Evolutionary conservation across 352 stramenopile species (phyloP), one percentile per base, ranked within the genome.

Genomic region (Phytophthora citrophthora): DNA sequence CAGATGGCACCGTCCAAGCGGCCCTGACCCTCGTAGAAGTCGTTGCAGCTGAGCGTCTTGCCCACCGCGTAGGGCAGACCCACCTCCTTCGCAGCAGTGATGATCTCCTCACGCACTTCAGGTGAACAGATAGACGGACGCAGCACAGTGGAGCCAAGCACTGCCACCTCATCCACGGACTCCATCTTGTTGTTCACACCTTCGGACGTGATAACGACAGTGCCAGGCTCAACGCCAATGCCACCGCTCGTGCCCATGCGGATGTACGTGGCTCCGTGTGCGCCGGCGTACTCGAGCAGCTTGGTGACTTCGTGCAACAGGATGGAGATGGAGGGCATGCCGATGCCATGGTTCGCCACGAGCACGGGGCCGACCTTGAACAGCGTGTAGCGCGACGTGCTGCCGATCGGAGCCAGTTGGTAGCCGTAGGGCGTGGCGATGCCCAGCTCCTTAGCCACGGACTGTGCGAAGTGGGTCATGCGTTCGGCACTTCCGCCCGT

Each of bases 11-110:
- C 86, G 32, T 95, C 86, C n/a, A 95, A 69, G 15, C 86, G 86
- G 32, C 86, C 86, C 53, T 95, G 86, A 39, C 81, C 86, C 43
- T 93, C 86, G 71, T 95, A 95, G 38, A 95, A 95, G 65, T 92
- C 86, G 68, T 95, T 87, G 72, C 83, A 90, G 43, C 77, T 90
- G 34, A 95, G 79, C 44, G 86, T 95, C 74, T 95, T 95, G 58
- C 86, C 84, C 41, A 90, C 70, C 4, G 76, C 73, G 60, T 87
- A 81, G n/a, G 79, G 78, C 34, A 91, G 29, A 2, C 52, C 68
- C 44, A 89, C 60, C 18, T 87, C 69, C 24, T 83, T 61, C n/a
- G 81, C 80, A 0, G 77, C 68, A 4, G 61, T 44, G 15, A 77
- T 67, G 49, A 95, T 76, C 38, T 89, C 85, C 6, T 86, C 69